Evolutionary conservation across 2,329 filamentous ascomycete species (phyloP).

Genomic region (Claviceps fusiformis): DNA sequence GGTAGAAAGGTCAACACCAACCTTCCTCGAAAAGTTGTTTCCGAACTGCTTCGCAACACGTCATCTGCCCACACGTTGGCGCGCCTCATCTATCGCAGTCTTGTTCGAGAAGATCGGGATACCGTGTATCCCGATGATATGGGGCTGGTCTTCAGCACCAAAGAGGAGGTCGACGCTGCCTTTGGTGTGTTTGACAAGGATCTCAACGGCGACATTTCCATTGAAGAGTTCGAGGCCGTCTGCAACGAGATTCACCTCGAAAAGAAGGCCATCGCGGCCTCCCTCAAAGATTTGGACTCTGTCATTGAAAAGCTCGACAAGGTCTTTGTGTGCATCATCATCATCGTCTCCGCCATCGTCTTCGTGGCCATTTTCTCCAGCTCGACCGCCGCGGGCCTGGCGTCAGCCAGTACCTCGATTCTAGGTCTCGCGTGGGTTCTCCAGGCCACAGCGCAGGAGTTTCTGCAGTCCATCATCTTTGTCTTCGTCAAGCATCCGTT

Average conservation of each 20-base stretch:
- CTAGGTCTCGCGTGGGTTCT: slow-evolving; percentile 87
- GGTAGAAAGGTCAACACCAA: slow-evolving; percentile 58
- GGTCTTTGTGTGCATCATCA: slow-evolving; percentile 77
- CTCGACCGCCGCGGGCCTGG: slow-evolving; percentile 81
- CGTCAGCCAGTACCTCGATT: slow-evolving; percentile 76
- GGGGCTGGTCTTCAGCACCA: slow-evolving; percentile 61
- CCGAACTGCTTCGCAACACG: slow-evolving; percentile 61
- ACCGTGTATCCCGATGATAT: slow-evolving; percentile 69
- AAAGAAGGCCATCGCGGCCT: slow-evolving; percentile 89
- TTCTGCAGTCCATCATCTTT: slow-evolving; percentile 85
- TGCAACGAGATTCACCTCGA: slow-evolving; percentile 91
- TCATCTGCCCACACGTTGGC: slow-evolving; percentile 70
- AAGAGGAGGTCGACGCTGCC: slow-evolving; percentile 77
- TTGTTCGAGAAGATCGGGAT: slow-evolving; percentile 60
- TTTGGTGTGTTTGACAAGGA: slow-evolving; percentile 94
- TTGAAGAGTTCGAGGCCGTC: slow-evolving; percentile 85
- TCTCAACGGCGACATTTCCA: slow-evolving; percentile 89
- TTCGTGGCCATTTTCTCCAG: slow-evolving; percentile 82
- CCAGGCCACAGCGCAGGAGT: slow-evolving; percentile 84
- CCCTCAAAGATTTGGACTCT: slow-evolving; percentile 86
- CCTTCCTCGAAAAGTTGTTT: slow-evolving; percentile 73
- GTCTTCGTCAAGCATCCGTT: slow-evolving; percentile 97
- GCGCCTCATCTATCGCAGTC: slow-evolving; percentile 76
- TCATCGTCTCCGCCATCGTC: slow-evolving; percentile 68
- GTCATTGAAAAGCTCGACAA: slow-evolving; percentile 83